Evolutionary conservation across 208 protist genomes (phyloP), one percentile per base, ranked within the genome.

Genomic region (Leishmania aethiopica): DNA sequence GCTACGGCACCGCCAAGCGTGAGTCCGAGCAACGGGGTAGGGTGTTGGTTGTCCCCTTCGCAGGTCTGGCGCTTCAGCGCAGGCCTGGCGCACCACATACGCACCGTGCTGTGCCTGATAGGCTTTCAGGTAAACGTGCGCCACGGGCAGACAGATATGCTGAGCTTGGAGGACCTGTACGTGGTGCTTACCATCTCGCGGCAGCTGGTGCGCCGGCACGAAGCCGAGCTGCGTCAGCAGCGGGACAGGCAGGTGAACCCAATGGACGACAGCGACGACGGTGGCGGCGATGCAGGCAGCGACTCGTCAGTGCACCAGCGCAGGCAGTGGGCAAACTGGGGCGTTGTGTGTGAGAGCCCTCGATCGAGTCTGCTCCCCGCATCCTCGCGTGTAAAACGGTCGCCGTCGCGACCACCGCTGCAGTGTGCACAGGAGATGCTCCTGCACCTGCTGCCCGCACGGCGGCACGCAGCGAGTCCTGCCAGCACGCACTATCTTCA

Each of bases 161-260:
- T 96, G 66, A 78, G 69, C 47, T 51, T 93, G 70, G 91, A 94
- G 83, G 93, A 96, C 75, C 77, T 96, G 19, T 93, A 93, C 60
- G 89, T 93, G 75, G 86, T 96, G 57, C 83, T 87, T 57, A 89
- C 83, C 59, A n/a, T 91, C 4, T 86, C 87, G 47, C 86, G 90
- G 10, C 89, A 87, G 77, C 72, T 69, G 17, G 75, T 82, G 71
- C 59, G 55, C 37, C 67, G 11, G 49, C 73, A 49, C 81, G 75
- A 55, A 13, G 55, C 1, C 40, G 71, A 32, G 49, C 75, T 25
- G 75, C 78, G 2, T 32, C 57, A 22, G 51, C 35, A 64, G 73
- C 73, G 73, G 22, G 49, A 28, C n/a, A 77, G 51, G 25, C 40
- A 75, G 53, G 74, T 25, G 62, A 62, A 57, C 19, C 35, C 73